phyloP scores from a whole-genome alignment of 441 rosid genomes.

The Adansonia grandidieri region DNA sequence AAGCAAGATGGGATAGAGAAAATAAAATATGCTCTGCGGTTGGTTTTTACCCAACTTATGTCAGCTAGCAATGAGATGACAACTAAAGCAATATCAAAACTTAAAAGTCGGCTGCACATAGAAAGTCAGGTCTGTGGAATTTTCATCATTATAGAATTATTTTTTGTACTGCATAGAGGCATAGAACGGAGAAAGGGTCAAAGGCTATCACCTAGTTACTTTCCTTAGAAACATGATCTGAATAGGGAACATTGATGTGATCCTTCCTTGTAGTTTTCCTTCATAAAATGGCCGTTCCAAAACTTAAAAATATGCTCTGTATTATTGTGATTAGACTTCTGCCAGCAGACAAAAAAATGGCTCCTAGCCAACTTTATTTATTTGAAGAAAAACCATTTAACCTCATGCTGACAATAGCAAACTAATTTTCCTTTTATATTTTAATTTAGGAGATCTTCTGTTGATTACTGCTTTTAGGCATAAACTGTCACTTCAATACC shows the following conservation, averaged over 20 bases:
- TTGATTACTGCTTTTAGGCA: background rate
- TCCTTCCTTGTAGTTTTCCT: background rate
- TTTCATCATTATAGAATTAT: slow-evolving; percentile 1
- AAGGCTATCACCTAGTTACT: background rate
- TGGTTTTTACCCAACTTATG: slow-evolving; percentile 79
- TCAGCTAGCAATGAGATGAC: slow-evolving; percentile 64
- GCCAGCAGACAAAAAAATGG: background rate
- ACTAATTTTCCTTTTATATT: background rate
- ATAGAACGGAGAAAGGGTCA: background rate
- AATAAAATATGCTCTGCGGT: slow-evolving; percentile 59
- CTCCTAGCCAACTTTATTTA: slow-evolving; percentile 10
- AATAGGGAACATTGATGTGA: background rate
- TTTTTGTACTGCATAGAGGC: background rate
- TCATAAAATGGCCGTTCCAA: background rate
- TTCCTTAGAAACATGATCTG: background rate
- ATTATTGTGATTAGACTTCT: background rate
- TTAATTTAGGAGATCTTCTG: background rate
- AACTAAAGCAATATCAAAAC: slow-evolving; percentile 46
- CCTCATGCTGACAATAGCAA: background rate
- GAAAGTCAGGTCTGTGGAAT: slow-evolving; percentile 60
- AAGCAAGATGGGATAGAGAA: slow-evolving; percentile 50
- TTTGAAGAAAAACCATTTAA: slow-evolving; percentile 1
- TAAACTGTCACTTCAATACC: background rate
- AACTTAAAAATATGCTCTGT: background rate
- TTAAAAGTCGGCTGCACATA: slow-evolving; percentile 60